These are phyloP conservation scores for Neonothopanus nambi DNA, from an alignment of 1,284 basidiomycete species.

Conservation along the genomic window DNA sequence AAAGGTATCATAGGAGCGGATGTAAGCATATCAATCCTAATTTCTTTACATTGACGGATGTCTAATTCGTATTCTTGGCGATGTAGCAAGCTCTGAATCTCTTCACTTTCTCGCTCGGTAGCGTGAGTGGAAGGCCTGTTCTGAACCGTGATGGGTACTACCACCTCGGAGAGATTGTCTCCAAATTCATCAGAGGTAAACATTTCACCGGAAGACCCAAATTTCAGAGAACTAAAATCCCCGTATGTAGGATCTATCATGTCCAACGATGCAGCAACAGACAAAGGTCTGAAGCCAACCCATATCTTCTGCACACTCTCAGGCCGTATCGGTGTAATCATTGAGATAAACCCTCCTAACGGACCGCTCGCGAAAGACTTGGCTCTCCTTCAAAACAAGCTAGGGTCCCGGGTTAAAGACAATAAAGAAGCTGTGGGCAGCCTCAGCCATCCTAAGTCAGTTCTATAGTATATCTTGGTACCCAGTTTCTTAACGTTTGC, in stretches of 20 bases:
- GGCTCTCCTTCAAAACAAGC: constrained; percentile 29
- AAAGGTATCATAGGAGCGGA: constrained; percentile 74
- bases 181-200: constrained; percentile 67
- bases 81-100: constrained; percentile 73
- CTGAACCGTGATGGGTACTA: constrained; percentile 67
- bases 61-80: constrained; percentile 9
- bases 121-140: constrained; percentile 34
- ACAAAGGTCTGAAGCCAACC: constrained; percentile 49
- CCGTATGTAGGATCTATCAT: constrained; percentile 41
- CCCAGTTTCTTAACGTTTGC: neutral
- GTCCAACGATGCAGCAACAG: constrained; percentile 34
- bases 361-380: constrained; percentile 70
- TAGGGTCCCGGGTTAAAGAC: constrained; percentile 31
- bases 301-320: constrained; percentile 80
- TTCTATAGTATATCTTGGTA: constrained; percentile 3
- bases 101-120: constrained; percentile 63
- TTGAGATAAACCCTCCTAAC: constrained; percentile 60
- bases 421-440: constrained; percentile 56
- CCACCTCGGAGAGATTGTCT: constrained; percentile 70
- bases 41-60: neutral
- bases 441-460: constrained; percentile 66
- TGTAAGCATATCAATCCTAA: constrained; percentile 45
- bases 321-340: constrained; percentile 80
- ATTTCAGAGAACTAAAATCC: neutral
- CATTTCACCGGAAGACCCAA: neutral